Percentiles rank a stretch among this genome's conserved stretches.
phyloP scores from a whole-genome alignment of 768 basidiomycete genomes.

The Termitomyces sp. region DNA sequence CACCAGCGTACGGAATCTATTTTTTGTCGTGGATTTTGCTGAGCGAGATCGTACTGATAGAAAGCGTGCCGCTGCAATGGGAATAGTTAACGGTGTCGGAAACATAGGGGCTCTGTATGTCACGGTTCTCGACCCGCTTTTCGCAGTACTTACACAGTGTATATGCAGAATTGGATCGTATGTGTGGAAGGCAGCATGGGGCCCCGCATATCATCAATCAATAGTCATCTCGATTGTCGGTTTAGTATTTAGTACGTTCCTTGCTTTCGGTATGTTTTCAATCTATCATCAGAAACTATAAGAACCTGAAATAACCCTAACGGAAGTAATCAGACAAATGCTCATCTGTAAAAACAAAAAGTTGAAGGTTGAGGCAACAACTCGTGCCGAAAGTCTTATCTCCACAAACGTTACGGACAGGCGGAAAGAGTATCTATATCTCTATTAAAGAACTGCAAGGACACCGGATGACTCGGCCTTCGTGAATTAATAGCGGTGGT shows the following conservation, averaged over 20 bases:
- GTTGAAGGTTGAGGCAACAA: constrained; percentile 56
- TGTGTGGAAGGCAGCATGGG: constrained; percentile 56
- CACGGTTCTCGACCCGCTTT: background rate
- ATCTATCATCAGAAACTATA: background rate
- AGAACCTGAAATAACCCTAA: background rate
- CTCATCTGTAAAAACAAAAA: constrained; percentile 47
- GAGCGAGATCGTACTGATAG: constrained; percentile 15
- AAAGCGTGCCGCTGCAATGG: constrained; percentile 53
- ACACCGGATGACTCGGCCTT: too few species aligned
- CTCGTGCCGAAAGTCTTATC: constrained; percentile 53
- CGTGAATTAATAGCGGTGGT: too few species aligned
- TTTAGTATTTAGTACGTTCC: constrained; percentile 29
- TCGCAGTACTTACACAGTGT: background rate
- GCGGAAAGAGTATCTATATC: constrained; percentile 54
- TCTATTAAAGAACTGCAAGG: too few species aligned
- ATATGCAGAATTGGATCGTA: constrained; percentile 50
- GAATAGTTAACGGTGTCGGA: constrained; percentile 54
- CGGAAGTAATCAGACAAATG: constrained; percentile 39
- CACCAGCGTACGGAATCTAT: constrained; percentile 41
- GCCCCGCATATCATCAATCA: constrained; percentile 57
- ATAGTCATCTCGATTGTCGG: constrained; percentile 44
- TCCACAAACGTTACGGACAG: constrained; percentile 55
- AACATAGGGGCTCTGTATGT: constrained; percentile 55
- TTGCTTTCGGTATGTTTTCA: constrained; percentile 25
- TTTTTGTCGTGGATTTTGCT: background rate